Percentiles rank a stretch among this genome's conserved stretches.
Evolutionary conservation across 495 filamentous ascomycete genomes (phyloP).

Genomic region (Penicillium canescens): DNA sequence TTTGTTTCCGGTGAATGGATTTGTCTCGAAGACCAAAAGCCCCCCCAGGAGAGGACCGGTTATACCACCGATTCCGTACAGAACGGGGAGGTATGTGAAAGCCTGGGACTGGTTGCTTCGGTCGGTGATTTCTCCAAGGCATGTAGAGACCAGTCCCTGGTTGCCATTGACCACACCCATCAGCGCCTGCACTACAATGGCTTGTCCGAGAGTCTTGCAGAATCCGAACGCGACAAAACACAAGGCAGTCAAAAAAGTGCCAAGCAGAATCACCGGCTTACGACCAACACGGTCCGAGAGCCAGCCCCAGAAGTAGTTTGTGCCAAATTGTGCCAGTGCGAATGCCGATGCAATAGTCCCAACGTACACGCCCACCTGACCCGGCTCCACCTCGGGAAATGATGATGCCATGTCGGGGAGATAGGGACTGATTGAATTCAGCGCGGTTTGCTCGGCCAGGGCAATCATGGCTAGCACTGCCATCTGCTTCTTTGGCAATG

Average conservation of each 20-base stretch:
- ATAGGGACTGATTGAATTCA: slow-evolving; percentile 97
- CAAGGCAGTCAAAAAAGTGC: slow-evolving; percentile 74
- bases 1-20: slow-evolving; percentile 50
- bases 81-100: slow-evolving; percentile 88
- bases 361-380: slow-evolving; percentile 82
- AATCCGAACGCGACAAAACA: slow-evolving; percentile 91
- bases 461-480: slow-evolving; percentile 83
- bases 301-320: slow-evolving; percentile 94
- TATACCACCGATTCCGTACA: slow-evolving; percentile 92
- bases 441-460: slow-evolving; percentile 89
- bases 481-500: slow-evolving; percentile 82
- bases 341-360: slow-evolving; percentile 87
- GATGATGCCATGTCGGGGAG: slow-evolving; percentile 86
- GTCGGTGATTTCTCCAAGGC: slow-evolving; percentile 92
- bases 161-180: slow-evolving; percentile 97
- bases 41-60: slow-evolving; percentile 92
- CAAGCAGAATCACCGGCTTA: slow-evolving; percentile 88
- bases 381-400: slow-evolving; percentile 75
- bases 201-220: slow-evolving; percentile 77
- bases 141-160: slow-evolving; percentile 82
- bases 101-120: slow-evolving; percentile 88
- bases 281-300: slow-evolving; percentile 85
- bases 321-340: slow-evolving; percentile 86
- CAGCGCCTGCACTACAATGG: slow-evolving; percentile 77
- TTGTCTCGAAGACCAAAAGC: slow-evolving; percentile 63